phyloP scores from a whole-genome alignment of 352 stramenopile genomes.

The Phytopythium helicoides region DNA sequence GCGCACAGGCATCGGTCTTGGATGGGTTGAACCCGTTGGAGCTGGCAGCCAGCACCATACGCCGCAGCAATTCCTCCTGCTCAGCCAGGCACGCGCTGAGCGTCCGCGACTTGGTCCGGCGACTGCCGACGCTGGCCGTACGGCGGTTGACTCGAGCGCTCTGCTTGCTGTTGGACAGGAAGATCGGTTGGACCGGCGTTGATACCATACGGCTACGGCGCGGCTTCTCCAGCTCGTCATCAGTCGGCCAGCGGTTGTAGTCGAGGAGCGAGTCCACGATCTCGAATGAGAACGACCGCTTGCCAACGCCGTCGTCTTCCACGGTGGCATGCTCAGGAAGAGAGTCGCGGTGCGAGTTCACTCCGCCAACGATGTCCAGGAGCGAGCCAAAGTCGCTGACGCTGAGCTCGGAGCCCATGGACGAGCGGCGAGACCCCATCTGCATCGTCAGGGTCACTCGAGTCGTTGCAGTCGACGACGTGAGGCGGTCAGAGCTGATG shows the following conservation, averaged over 20 bases:
- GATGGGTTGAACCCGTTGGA: conserved; percentile 13
- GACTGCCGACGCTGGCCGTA: conserved; percentile 24
- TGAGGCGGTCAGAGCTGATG: conserved; percentile 3
- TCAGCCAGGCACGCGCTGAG: conserved; percentile 37
- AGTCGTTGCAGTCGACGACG: conserved; percentile 11
- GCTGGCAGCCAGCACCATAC: conserved; percentile 31
- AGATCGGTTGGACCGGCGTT: conserved; percentile 16
- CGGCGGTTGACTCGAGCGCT: conserved; percentile 13
- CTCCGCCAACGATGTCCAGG: conserved; percentile 18
- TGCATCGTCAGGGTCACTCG: conserved; percentile 1
- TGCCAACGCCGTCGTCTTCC: conserved; percentile 17
- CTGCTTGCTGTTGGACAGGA: conserved; percentile 5
- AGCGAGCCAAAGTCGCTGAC: conserved; percentile 22
- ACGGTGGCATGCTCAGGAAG: conserved; percentile 3
- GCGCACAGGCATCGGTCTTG: conserved; percentile 6
- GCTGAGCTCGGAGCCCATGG: conserved; percentile 23
- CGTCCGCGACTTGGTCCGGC: conserved; percentile 18
- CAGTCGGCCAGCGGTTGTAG: conserved; percentile 12
- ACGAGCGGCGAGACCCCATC: conserved; percentile 15
- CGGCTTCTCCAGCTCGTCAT: conserved; percentile 12
- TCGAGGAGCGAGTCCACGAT: conserved; percentile 31
- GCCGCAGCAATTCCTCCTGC: conserved; percentile 34
- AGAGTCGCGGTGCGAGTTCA: conserved; percentile 13
- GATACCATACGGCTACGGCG: conserved; percentile 25
- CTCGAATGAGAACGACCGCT: conserved; percentile 38